Evolutionary conservation across 2,329 filamentous ascomycete species (phyloP), one percentile per base, ranked within the genome.

Genomic region (Amylocarpus encephaloides): DNA sequence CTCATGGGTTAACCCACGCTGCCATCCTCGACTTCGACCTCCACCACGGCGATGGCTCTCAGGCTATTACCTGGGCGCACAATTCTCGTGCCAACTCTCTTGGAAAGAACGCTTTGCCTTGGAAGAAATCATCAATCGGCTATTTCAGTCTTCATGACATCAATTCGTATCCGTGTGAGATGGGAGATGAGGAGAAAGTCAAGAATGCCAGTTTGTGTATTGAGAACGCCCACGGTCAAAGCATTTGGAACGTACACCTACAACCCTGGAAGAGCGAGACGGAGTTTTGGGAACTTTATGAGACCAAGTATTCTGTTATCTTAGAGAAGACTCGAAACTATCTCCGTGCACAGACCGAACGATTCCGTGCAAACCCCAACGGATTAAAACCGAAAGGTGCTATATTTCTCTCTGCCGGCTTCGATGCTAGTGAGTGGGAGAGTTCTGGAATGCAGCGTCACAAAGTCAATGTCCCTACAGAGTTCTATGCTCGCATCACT

Each of bases 121-220:
- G 85, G 76, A 92, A 92, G 70, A 93, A 88, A 71, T 83, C 85
- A 0, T 84, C 86, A 0, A 93, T 97, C 61, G 93, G 91, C 9
- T 98, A 98, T 66, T 97, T 95, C 68, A 96, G 91, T 66, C 68
- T 98, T 39, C 93, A 98, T 67, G 93, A 98, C 64, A 96, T 98
- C 71, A 97, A 98, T 69, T 97, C 92, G 0, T 98, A 94, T 64
- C 93, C 94, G 0, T 98, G 93, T 66, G 93, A 98, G 67, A 80
- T 79, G 65, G 93, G 92, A n/a, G 92, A 97, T 54, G 81, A 86
- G 51, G 88, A 93, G 18, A 97, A 97, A 68, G 85, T 97, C 46
- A 88, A 86, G 64, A 95, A 92, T 61, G 93, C 94, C 1, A 96
- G 91, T 70, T 71, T 96, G 22, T 97, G 94, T 66, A 84, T 98